A percentile compares a stretch with the other conserved stretches of the same genome.
Evolutionary conservation across 306 rosid genomes (phyloP).

Genomic region (Herpetospermum pedunculosum): DNA sequence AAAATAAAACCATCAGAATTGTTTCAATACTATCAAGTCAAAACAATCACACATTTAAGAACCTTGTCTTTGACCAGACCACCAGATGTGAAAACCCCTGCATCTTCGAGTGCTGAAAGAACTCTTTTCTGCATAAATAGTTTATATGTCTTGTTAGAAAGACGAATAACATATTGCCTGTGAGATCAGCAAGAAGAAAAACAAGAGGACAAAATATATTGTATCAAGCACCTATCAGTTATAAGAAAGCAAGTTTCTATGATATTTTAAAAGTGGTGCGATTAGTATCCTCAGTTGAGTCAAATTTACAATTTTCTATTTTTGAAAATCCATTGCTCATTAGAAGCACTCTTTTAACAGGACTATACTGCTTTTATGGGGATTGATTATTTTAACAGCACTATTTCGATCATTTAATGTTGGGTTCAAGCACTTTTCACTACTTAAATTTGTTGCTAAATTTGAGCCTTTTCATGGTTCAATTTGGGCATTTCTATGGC

Average conservation of each 20-base stretch:
- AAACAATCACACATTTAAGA: not conserved
- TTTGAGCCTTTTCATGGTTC: not conserved
- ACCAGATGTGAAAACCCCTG: constrained; percentile 85
- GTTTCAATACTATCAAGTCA: not conserved
- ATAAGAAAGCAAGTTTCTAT: not conserved
- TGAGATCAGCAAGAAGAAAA: not conserved
- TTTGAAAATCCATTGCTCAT: not conserved
- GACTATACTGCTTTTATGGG: not conserved
- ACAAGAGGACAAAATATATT: not conserved
- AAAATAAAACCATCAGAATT: not conserved
- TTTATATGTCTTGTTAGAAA: not conserved
- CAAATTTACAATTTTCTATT: not conserved
- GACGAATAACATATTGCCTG: not conserved
- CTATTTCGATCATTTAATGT: not conserved
- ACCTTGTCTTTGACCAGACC: constrained; percentile 95
- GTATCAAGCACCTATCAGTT: not conserved
- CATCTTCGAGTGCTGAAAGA: constrained; percentile 72
- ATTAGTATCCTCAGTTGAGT: not conserved
- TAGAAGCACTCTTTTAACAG: not conserved
- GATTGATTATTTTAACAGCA: not conserved
- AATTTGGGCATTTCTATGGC: not conserved
- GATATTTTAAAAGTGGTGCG: not conserved
- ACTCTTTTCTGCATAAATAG: constrained; percentile 63
- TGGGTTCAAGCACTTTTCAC: not conserved
- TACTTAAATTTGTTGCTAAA: not conserved